Evolutionary conservation across 2,329 filamentous ascomycete species (phyloP).

Genomic region (Celoporthe dispersa): DNA sequence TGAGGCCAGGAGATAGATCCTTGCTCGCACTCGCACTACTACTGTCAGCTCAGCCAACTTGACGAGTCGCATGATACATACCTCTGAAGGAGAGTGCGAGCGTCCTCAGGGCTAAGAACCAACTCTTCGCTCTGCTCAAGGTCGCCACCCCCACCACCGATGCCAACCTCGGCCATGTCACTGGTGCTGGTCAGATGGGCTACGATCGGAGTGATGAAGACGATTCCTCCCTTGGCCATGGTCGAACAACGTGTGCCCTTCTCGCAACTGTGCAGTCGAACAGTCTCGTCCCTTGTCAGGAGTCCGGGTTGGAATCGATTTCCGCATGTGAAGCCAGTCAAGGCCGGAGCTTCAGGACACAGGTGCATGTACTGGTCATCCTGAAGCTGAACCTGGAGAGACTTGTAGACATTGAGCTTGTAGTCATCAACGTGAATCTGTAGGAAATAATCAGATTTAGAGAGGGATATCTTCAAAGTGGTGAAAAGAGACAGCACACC

Average conservation of each 20-base stretch:
- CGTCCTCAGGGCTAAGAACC: slow-evolving; percentile 54
- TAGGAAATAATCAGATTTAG: background rate
- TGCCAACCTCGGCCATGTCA: slow-evolving; percentile 73
- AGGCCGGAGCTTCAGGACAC: slow-evolving; percentile 64
- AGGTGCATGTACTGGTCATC: slow-evolving; percentile 49
- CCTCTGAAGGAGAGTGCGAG: slow-evolving; percentile 51
- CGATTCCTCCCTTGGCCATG: slow-evolving; percentile 50
- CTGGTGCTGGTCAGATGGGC: slow-evolving; percentile 62
- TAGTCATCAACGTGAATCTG: slow-evolving; percentile 84
- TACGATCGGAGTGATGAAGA: slow-evolving; percentile 81
- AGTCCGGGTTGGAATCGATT: slow-evolving; percentile 74
- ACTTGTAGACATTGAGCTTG: slow-evolving; percentile 72
- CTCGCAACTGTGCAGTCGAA: slow-evolving; percentile 85
- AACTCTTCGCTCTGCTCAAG: slow-evolving; percentile 70
- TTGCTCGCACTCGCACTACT: slow-evolving; percentile 9
- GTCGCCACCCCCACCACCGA: slow-evolving; percentile 80
- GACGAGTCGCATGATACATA: background rate
- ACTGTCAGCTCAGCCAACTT: background rate
- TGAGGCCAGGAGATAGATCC: slow-evolving; percentile 29
- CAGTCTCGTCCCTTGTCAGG: slow-evolving; percentile 65
- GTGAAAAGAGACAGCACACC: slow-evolving; percentile 43
- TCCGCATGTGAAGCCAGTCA: slow-evolving; percentile 76
- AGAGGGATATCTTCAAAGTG: background rate
- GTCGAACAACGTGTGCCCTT: slow-evolving; percentile 66
- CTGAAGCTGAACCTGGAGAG: slow-evolving; percentile 55